A percentile compares a stretch with the other conserved stretches of the same genome.
Conservation (phyloP, 2,329 filamentous ascomycete species). For the Pseudocercospora fuligena region DNA sequence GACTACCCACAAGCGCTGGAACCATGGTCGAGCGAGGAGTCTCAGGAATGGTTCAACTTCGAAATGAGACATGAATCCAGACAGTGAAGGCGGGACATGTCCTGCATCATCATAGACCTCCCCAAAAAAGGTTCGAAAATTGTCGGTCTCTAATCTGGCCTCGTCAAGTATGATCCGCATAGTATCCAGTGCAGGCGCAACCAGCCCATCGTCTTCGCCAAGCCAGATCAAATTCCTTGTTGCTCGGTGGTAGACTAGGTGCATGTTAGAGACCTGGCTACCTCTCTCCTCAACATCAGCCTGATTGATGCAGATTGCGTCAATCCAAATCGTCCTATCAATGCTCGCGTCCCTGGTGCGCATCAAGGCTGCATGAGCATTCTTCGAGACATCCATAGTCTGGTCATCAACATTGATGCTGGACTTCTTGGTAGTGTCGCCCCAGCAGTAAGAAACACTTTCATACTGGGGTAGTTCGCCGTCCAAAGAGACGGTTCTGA, state of each 20-base stretch:
- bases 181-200: background rate
- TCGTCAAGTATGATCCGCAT: background rate
- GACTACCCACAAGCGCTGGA: conserved; percentile 17
- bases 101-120: conserved; percentile 5
- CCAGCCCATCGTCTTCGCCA: conserved; percentile 11
- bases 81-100: background rate
- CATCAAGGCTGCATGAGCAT: background rate
- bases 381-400: conserved; percentile 5
- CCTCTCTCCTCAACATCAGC: conserved; percentile 5
- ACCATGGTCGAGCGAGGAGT: conserved; percentile 18
- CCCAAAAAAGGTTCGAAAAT: conserved; percentile 4
- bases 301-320: conserved; percentile 21
- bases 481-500: background rate
- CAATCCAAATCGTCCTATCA: conserved; percentile 12
- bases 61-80: conserved; percentile 14
- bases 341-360: background rate
- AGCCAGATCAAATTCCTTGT: conserved; percentile 16
- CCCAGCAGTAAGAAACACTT: conserved; percentile 20
- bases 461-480: conserved; percentile 1
- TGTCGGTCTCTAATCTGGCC: background rate
- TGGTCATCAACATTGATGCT: background rate
- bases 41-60: conserved; percentile 5
- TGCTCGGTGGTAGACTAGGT: background rate
- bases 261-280: conserved; percentile 14
- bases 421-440: background rate